These are phyloP conservation scores for Rubus idaeus DNA, from an alignment of 306 rosid species.

Conservation along the genomic window DNA sequence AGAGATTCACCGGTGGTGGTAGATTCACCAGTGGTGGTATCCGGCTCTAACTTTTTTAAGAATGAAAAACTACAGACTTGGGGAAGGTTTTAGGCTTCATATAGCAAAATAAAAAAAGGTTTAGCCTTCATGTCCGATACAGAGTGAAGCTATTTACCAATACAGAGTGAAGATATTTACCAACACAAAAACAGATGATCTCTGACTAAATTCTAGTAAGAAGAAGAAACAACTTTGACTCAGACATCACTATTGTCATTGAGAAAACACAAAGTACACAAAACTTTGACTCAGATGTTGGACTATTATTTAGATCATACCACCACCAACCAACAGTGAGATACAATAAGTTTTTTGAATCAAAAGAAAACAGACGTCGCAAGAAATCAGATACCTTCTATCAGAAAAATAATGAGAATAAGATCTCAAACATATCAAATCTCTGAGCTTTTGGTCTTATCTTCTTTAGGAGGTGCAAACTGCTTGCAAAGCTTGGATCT, in stretches of 20 bases:
- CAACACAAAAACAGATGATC: neutral
- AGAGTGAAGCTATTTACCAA: too few relatives aligned
- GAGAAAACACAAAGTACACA: neutral
- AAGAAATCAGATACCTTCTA: neutral
- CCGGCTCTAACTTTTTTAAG: too few relatives aligned
- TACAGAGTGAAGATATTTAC: neutral
- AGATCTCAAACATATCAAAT: constrained; percentile 30
- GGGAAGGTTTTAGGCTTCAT: too few relatives aligned
- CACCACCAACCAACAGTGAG: neutral
- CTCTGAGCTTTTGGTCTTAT: constrained; percentile 46
- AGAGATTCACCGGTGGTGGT: too few relatives aligned
- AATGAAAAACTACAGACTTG: too few relatives aligned
- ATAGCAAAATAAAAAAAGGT: too few relatives aligned
- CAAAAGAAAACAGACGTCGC: neutral
- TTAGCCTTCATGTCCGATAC: too few relatives aligned
- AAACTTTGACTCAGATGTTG: neutral
- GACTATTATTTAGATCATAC: neutral
- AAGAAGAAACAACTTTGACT: neutral
- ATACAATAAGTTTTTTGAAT: neutral
- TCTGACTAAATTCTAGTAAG: neutral
- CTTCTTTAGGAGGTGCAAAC: constrained; percentile 80
- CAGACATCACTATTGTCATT: neutral
- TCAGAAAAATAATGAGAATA: constrained; percentile 3
- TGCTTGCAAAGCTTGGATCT: constrained; percentile 68
- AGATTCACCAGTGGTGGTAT: too few relatives aligned